Percentiles rank a stretch among this genome's conserved stretches.
These are phyloP conservation scores for Brassica napus DNA, from an alignment of 345 rosid genomes.

Conservation along the genomic window DNA sequence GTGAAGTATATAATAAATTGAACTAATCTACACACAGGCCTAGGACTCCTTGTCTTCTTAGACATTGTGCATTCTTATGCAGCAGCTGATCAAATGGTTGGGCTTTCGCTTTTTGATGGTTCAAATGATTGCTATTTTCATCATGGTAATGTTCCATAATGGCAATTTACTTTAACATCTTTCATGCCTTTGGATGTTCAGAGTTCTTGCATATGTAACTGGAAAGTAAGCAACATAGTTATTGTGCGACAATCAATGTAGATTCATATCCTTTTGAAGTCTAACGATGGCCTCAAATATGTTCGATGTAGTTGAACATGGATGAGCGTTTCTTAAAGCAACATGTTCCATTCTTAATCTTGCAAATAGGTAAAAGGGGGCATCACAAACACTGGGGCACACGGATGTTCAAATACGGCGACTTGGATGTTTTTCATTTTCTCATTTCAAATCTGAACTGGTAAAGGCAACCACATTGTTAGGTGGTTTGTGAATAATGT, in stretches of 20 bases:
- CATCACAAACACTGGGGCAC: conserved; percentile 98
- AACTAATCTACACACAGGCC: conserved; percentile 51
- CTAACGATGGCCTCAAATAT: conserved; percentile 11
- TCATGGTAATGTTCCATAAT: conserved; percentile 53
- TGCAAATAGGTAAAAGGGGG: conserved; percentile 79
- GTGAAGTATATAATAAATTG: conserved; percentile 69
- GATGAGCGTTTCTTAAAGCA: not conserved
- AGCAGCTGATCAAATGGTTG: conserved; percentile 97
- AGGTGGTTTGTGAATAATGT: conserved; percentile 1
- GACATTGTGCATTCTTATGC: conserved; percentile 96
- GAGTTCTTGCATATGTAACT: not conserved
- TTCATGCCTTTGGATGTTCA: conserved; percentile 3
- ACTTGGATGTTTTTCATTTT: conserved; percentile 84
- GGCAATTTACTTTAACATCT: not conserved
- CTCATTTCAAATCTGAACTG: conserved; percentile 93
- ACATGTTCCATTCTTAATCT: conserved; percentile 18
- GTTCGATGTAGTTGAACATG: conserved; percentile 9
- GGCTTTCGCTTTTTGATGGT: conserved; percentile 89
- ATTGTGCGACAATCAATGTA: not conserved
- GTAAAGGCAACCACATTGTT: conserved; percentile 46
- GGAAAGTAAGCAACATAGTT: conserved; percentile 11
- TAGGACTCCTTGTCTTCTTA: conserved; percentile 79
- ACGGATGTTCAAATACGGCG: conserved; percentile 93
- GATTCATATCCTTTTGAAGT: conserved; percentile 5
- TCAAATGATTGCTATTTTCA: conserved; percentile 97